Evolutionary conservation across 306 rosid genomes (phyloP), one percentile per base, ranked within the genome.

Genomic region (Nissolia schottii): DNA sequence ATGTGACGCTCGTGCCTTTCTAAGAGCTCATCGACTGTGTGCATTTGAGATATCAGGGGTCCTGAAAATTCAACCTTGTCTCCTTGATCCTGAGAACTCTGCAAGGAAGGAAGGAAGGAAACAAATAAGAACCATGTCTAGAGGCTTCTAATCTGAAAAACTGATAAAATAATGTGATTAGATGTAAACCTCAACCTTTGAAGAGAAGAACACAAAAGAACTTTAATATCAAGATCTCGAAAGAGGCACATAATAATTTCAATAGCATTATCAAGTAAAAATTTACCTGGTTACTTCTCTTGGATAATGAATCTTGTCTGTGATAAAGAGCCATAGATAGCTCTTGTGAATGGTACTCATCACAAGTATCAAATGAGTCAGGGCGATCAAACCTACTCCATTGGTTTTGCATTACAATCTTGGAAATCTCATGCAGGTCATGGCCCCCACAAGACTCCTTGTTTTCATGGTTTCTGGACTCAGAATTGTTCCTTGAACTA

Each of bases 41-140:
- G 85, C 72, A 93, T 82, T 82, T 92, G 97, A 76, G 96, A 89
- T 71, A 92, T 74, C 61, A 95, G 69, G 12, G 99, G 99, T 20
- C 99, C 99, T 22, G 99, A 95, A 84, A 85, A 92, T 66, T 95
- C 97, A 32, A 92, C 99, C 63, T 84, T 92, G 50, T 89, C 97
- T 73, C 80, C 87, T 83, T 86, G 86, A 76, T 95, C 96, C 61
- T 85, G 88, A 68, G 87, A 87, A 55, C 85, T 87, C 98, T 88
- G 88, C 74, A 64, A 58, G 50, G 16, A 75, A 32, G 45, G 68
- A 64, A 58, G 50, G 16, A 75, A 32, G 45, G 68, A 74, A 64
- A 71, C 24, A 41, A 23, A 51, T 58, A 63, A 76, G 58, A 76
- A 27, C 62, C 24, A 8, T 46, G 38, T 31, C 38, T 56, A 41